Percentiles rank a stretch among this genome's conserved stretches.
Conservation (phyloP, 306 rosid species). For the Corylus americana region DNA sequence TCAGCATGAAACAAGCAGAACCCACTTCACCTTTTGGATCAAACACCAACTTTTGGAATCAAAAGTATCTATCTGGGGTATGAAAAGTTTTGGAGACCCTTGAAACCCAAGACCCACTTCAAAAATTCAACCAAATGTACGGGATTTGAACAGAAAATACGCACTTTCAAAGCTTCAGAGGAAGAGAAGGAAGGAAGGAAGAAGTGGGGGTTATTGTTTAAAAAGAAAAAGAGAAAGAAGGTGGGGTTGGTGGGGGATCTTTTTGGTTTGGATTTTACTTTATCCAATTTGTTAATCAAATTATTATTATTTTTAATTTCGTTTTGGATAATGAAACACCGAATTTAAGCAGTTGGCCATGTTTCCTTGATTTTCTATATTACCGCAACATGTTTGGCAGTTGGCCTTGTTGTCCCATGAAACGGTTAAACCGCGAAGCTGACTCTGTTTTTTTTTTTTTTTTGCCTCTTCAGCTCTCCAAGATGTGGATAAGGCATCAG, state of each 20-base stretch:
- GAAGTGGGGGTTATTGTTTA: not conserved
- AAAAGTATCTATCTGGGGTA: not conserved
- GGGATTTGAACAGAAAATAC: constrained; percentile 1
- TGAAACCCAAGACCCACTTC: not conserved
- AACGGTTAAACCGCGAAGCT: constrained; percentile 15
- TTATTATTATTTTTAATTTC: not conserved
- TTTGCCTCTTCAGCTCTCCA: not conserved
- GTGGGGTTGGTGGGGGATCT: constrained; percentile 11
- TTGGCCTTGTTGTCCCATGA: not conserved
- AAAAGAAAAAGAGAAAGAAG: not conserved
- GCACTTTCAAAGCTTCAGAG: not conserved
- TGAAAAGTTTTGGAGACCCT: not conserved
- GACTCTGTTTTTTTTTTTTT: not conserved
- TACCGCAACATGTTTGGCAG: not conserved
- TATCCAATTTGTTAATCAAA: constrained; percentile 22
- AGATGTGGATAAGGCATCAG: not conserved
- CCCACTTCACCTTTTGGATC: constrained; percentile 17
- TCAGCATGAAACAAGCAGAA: constrained; percentile 26
- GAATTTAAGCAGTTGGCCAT: constrained; percentile 8
- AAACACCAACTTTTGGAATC: constrained; percentile 4
- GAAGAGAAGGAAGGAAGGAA: not conserved
- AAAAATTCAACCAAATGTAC: not conserved
- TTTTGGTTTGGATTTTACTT: constrained; percentile 24
- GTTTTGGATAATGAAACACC: constrained; percentile 12
- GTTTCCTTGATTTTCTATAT: not conserved